Evolutionary conservation across 2,329 filamentous ascomycete genomes (phyloP).

Genomic region (Macroventuria anomochaeta): DNA sequence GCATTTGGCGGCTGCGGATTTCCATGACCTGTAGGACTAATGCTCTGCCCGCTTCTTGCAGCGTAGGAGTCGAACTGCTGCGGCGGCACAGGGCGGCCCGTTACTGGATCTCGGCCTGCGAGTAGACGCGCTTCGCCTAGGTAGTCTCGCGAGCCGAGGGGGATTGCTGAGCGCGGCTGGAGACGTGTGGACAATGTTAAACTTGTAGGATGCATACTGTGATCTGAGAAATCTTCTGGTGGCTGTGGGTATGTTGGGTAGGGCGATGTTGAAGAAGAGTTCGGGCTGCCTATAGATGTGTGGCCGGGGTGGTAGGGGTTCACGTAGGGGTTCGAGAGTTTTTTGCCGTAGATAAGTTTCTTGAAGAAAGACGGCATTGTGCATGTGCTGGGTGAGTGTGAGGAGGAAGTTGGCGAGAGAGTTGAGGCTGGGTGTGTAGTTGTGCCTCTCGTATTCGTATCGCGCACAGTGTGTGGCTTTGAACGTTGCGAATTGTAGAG

Average conservation of each 20-base stretch:
- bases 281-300: not conserved
- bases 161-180: no score
- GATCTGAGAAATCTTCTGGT: not conserved
- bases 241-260: not conserved
- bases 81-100: not conserved
- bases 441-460: not conserved
- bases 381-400: not conserved
- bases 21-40: not conserved
- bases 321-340: slow-evolving; percentile 12
- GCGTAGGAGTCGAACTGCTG: not conserved
- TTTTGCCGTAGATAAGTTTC: slow-evolving; percentile 5
- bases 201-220: not conserved
- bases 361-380: slow-evolving; percentile 11
- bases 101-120: not conserved
- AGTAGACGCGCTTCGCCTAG: not conserved
- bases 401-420: not conserved
- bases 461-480: not conserved
- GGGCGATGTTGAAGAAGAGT: not conserved
- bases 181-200: not conserved
- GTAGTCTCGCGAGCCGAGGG: no score
- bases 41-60: not conserved
- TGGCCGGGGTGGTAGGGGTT: slow-evolving; percentile 5
- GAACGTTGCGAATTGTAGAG: no score
- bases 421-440: no score
- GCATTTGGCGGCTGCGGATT: not conserved